Percentiles rank a stretch among this genome's conserved stretches.
These are phyloP conservation scores for Geosmithia putterillii DNA, from an alignment of 2,329 filamentous ascomycete genomes.

Conservation along the genomic window DNA sequence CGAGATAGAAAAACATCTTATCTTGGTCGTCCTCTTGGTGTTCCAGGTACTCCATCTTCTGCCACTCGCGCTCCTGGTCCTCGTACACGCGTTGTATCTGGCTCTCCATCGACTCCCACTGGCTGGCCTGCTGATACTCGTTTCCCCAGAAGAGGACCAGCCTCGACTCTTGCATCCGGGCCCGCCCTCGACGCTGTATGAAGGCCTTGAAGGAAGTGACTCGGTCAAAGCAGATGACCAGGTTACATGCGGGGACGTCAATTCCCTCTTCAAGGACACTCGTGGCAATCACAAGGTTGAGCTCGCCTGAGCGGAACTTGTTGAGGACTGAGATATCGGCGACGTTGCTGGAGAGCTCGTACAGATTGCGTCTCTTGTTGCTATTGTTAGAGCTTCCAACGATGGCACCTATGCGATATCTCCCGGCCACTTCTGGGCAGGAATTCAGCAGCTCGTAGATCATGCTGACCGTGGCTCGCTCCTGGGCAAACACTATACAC, in stretches of 20 bases:
- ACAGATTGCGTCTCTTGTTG: slow-evolving; percentile 25
- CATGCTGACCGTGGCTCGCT: slow-evolving; percentile 48
- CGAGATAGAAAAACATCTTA: slow-evolving; percentile 19
- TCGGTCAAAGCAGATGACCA: slow-evolving; percentile 45
- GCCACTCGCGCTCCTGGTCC: slow-evolving; percentile 43
- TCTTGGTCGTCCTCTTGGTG: slow-evolving; percentile 17
- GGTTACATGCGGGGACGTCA: slow-evolving; percentile 51
- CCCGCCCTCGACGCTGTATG: slow-evolving; percentile 43
- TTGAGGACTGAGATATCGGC: slow-evolving; percentile 22
- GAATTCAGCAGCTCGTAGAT: slow-evolving; percentile 43
- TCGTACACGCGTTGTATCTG: slow-evolving; percentile 62
- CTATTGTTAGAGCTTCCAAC: slow-evolving; percentile 36
- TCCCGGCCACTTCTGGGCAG: slow-evolving; percentile 32
- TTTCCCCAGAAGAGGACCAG: slow-evolving; percentile 33
- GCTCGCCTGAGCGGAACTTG: slow-evolving; percentile 38
- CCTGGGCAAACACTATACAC: slow-evolving; percentile 57
- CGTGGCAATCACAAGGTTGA: slow-evolving; percentile 49
- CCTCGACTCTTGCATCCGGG: slow-evolving; percentile 35
- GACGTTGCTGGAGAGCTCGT: slow-evolving; percentile 15
- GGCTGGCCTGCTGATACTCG: slow-evolving; percentile 13
- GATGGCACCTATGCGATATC: slow-evolving; percentile 39
- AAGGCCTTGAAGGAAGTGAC: slow-evolving; percentile 41
- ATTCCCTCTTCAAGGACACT: slow-evolving; percentile 57
- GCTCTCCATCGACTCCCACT: slow-evolving; percentile 57
- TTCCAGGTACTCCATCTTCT: slow-evolving; percentile 34